Percentiles rank a stretch among this genome's conserved stretches.
These are phyloP conservation scores for Monosporozyma solicola DNA, from an alignment of 805 yeast species.

Conservation along the genomic window DNA sequence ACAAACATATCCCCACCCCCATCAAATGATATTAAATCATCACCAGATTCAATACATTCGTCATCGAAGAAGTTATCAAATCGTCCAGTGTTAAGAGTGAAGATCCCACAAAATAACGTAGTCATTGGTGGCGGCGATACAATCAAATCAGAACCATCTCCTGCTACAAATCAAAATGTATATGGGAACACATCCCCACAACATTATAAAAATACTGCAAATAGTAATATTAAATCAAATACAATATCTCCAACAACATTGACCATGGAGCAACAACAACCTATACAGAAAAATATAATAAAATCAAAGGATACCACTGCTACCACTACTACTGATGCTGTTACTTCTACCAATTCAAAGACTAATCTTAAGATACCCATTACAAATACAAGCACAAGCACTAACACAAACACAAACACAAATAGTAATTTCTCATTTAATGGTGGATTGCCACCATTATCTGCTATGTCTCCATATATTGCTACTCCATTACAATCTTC, in stretches of 20 bases:
- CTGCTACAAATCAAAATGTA: slow-evolving; percentile 30
- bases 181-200: slow-evolving; percentile 6
- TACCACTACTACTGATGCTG: no score
- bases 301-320: not conserved
- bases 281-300: not conserved
- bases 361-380: not conserved
- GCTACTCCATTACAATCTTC: slow-evolving; percentile 29
- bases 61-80: not conserved
- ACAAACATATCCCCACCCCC: slow-evolving; percentile 3
- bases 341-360: not conserved
- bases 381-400: not conserved
- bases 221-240: not conserved
- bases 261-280: not conserved
- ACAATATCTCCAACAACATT: not conserved
- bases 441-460: slow-evolving; percentile 23
- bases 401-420: not conserved
- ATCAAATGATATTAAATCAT: not conserved
- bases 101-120: slow-evolving; percentile 46
- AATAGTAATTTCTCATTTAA: slow-evolving; percentile 4
- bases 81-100: slow-evolving; percentile 55
- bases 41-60: not conserved
- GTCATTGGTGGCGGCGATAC: slow-evolving; percentile 18
- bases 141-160: slow-evolving; percentile 27
- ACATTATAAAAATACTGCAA: slow-evolving; percentile 23
- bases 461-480: slow-evolving; percentile 26